Evolutionary conservation across 306 rosid genomes (phyloP).

Genomic region (Aeschynomene evenia): DNA sequence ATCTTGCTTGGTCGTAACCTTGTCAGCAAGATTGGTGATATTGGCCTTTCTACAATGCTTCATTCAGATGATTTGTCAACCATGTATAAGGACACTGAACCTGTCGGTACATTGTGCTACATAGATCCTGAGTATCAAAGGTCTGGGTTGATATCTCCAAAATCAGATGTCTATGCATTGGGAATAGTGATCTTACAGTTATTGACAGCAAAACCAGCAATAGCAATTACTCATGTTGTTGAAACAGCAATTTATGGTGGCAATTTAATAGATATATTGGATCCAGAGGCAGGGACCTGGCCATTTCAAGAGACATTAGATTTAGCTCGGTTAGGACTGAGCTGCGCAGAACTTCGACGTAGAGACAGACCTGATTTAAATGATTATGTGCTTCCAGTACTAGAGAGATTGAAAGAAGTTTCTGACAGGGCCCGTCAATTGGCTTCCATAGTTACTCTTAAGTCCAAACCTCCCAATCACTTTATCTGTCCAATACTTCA

Average conservation of each 20-base stretch:
- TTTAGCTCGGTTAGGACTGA: conserved; percentile 69
- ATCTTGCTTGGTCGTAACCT: conserved; percentile 82
- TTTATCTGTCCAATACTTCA: conserved; percentile 88
- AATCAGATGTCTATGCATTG: conserved; percentile 91
- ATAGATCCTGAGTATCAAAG: conserved; percentile 98
- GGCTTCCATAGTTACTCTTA: conserved; percentile 34
- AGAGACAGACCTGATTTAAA: conserved; percentile 82
- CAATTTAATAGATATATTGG: conserved; percentile 56
- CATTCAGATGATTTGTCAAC: conserved; percentile 58
- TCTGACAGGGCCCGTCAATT: conserved; percentile 53
- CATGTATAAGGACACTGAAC: conserved; percentile 54
- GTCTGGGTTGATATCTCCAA: conserved; percentile 65
- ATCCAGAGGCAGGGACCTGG: conserved; percentile 81
- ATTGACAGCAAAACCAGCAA: conserved; percentile 81
- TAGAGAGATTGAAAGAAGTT: conserved; percentile 64
- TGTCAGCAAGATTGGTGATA: conserved; percentile 91
- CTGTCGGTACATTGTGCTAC: conserved; percentile 86
- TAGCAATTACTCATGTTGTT: conserved; percentile 68
- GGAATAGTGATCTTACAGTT: conserved; percentile 92
- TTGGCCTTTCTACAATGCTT: conserved; percentile 79
- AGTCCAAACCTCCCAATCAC: conserved; percentile 72
- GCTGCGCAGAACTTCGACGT: conserved; percentile 85
- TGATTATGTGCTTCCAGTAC: conserved; percentile 65
- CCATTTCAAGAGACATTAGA: conserved; percentile 72
- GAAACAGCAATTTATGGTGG: conserved; percentile 66